Percentiles rank a stretch among this genome's conserved stretches.
Conservation (phyloP, 2,329 filamentous ascomycete genomes). For the Trichophyton simii region DNA sequence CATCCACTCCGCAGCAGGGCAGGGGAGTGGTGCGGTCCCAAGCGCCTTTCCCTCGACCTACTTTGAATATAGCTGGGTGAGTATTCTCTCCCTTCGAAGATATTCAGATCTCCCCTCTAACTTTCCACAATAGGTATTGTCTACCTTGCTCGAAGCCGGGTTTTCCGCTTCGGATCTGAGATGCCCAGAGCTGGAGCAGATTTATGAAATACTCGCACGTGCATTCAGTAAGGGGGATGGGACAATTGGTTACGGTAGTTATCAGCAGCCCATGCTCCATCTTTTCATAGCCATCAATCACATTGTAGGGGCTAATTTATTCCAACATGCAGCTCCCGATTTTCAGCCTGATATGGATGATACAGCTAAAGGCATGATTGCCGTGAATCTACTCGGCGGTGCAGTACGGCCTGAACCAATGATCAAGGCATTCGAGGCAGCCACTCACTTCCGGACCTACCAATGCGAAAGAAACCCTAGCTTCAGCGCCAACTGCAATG, state of each 20-base stretch:
- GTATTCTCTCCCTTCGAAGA: too few relatives aligned
- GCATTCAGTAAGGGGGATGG: not conserved
- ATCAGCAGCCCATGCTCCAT: too few relatives aligned
- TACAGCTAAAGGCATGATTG: not conserved
- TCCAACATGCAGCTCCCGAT: too few relatives aligned
- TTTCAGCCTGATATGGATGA: too few relatives aligned
- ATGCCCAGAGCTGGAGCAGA: not conserved
- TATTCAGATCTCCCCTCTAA: too few relatives aligned
- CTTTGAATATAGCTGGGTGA: conserved; percentile 22
- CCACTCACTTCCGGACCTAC: conserved; percentile 24
- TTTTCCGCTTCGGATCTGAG: not conserved
- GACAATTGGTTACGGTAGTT: too few relatives aligned
- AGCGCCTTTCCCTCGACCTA: conserved; percentile 20
- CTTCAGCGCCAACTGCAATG: conserved; percentile 27
- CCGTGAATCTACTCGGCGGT: not conserved
- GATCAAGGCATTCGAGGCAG: conserved; percentile 17
- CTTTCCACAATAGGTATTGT: too few relatives aligned
- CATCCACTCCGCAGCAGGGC: not conserved
- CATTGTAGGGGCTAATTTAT: too few relatives aligned
- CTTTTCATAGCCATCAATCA: too few relatives aligned
- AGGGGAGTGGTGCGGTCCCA: conserved; percentile 16
- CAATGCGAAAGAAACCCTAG: conserved; percentile 21
- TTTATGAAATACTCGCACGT: not conserved
- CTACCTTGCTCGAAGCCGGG: not conserved
- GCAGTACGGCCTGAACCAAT: not conserved